These are phyloP conservation scores for Camelina neglecta DNA, from an alignment of 345 rosid species.

Conservation along the genomic window DNA sequence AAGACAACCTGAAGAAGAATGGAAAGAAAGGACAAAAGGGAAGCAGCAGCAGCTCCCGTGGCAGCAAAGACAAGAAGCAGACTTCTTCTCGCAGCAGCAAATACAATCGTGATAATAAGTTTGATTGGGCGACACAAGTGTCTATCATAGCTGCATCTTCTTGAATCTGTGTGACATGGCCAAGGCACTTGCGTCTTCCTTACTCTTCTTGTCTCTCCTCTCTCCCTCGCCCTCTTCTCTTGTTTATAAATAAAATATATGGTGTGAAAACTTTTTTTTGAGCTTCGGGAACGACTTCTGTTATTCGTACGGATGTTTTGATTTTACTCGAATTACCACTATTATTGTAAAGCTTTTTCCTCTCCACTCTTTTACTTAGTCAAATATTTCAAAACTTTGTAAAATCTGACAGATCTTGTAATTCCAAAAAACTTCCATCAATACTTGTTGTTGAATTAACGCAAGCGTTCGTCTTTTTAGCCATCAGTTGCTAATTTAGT, in stretches of 20 bases:
- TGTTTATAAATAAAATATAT: conserved; percentile 33
- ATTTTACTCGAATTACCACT: background rate
- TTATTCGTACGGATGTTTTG: conserved; percentile 1
- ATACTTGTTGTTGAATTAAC: no score
- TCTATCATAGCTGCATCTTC: conserved; percentile 64
- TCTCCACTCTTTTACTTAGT: background rate
- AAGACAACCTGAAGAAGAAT: conserved; percentile 55
- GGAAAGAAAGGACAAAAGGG: conserved; percentile 89
- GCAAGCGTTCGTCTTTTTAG: no score
- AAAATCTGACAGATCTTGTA: no score
- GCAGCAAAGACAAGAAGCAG: conserved; percentile 66
- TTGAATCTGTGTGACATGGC: conserved; percentile 36
- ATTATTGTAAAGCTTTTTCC: background rate
- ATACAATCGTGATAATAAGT: conserved; percentile 41
- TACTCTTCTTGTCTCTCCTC: background rate
- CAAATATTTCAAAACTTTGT: no score
- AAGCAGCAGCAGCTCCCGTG: conserved; percentile 54
- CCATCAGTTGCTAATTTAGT: background rate
- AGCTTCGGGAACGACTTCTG: conserved; percentile 16
- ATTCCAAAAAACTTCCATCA: no score
- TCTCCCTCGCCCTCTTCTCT: background rate
- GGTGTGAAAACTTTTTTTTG: conserved; percentile 19
- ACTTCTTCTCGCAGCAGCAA: conserved; percentile 47
- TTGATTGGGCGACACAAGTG: conserved; percentile 47
- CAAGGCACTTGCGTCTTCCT: conserved; percentile 11